phyloP scores from a whole-genome alignment of 108 stramenopile genomes.

The Epithemia pelagica region DNA sequence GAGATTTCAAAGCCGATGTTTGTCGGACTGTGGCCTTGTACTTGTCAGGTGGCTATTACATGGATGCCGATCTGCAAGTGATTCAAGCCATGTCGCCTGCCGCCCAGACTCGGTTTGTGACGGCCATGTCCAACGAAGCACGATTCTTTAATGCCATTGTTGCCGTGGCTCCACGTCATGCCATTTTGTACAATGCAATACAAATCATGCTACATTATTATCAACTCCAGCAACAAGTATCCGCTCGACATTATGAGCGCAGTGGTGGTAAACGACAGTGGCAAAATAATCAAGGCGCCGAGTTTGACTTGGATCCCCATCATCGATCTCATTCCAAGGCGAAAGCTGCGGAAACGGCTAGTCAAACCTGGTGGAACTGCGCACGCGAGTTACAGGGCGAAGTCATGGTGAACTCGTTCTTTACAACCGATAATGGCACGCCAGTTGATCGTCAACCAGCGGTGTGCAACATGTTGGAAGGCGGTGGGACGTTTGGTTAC shows the following conservation, averaged over 20 bases:
- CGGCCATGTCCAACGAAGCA: neutral
- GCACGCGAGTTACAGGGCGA: neutral
- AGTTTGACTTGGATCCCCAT: no score
- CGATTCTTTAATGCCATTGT: neutral
- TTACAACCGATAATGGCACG: neutral
- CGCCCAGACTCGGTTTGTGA: neutral
- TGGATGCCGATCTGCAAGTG: conserved; percentile 27
- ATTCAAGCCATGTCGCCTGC: conserved; percentile 11
- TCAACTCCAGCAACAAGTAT: no score
- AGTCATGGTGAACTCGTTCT: no score
- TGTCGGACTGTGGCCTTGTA: conserved; percentile 28
- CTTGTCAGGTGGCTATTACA: conserved; percentile 29
- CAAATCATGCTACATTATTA: neutral
- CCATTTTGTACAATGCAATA: neutral
- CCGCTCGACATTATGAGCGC: no score
- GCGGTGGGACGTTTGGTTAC: no score
- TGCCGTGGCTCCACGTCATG: neutral
- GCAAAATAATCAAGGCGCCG: neutral
- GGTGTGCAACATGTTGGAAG: no score
- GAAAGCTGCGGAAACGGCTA: no score
- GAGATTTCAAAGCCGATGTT: conserved; percentile 30
- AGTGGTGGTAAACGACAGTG: neutral
- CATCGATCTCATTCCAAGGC: no score
- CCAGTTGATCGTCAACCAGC: no score
- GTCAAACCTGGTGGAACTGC: no score